Conservation (phyloP, 192 early-diverging fungal species). For the Coemansia nantahalensis region DNA sequence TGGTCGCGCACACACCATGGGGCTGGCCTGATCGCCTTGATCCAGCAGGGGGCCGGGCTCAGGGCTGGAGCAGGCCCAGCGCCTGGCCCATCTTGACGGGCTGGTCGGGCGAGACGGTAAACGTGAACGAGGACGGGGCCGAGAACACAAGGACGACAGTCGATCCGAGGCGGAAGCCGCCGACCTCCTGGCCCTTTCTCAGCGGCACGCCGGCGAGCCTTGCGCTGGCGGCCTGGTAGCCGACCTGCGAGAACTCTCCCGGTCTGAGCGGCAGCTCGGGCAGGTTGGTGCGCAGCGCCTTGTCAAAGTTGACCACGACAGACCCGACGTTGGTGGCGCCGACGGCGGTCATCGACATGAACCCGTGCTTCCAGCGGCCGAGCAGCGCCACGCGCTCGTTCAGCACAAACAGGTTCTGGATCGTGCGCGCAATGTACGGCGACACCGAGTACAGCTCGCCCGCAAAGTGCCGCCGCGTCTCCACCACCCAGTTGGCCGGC, state of each 20-base stretch:
- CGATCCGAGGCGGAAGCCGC: slow-evolving; percentile 93
- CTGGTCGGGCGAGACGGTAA: slow-evolving; percentile 66
- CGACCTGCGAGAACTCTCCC: slow-evolving; percentile 73
- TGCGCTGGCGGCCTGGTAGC: slow-evolving; percentile 64
- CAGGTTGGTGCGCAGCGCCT: slow-evolving; percentile 69
- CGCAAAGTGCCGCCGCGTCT: slow-evolving; percentile 86
- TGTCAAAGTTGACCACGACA: slow-evolving; percentile 92
- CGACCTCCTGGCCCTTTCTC: slow-evolving; percentile 82
- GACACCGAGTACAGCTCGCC: slow-evolving; percentile 96
- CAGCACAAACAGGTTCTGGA: slow-evolving; percentile 90
- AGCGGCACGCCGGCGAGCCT: slow-evolving; percentile 66
- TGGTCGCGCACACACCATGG: too few species aligned
- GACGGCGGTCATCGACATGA: slow-evolving; percentile 96
- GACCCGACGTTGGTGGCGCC: slow-evolving; percentile 98
- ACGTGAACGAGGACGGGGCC: slow-evolving; percentile 82
- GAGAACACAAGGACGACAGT: slow-evolving; percentile 98
- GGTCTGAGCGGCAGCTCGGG: slow-evolving; percentile 56
- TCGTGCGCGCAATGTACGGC: slow-evolving; percentile 78
- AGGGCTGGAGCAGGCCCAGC: slow-evolving; percentile 52
- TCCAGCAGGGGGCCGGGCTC: too few species aligned
- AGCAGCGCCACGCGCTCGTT: slow-evolving; percentile 95
- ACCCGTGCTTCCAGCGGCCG: slow-evolving; percentile 90
- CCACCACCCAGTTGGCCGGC: slow-evolving; percentile 91
- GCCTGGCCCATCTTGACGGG: slow-evolving; percentile 80
- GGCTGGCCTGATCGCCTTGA: too few species aligned